These are phyloP conservation scores for Scytalidium sp. DNA, from an alignment of 2,329 filamentous ascomycete species.

Conservation along the genomic window DNA sequence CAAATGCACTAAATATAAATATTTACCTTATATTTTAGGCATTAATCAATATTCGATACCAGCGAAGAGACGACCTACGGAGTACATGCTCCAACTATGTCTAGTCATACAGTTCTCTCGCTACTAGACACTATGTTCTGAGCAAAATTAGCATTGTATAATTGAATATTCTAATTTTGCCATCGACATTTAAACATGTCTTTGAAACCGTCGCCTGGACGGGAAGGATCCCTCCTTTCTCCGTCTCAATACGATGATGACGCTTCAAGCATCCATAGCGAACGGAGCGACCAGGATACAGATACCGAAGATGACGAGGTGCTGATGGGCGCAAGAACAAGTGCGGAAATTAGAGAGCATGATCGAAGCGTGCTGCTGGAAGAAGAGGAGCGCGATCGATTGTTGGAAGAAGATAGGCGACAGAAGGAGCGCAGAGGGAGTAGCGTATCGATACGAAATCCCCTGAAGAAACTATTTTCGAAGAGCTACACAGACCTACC, in stretches of 20 bases:
- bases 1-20: too few species aligned
- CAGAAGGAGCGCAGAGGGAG: conserved; percentile 35
- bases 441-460: conserved; percentile 23
- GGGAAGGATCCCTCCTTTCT: conserved; percentile 23
- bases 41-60: too few species aligned
- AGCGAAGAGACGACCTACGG: too few species aligned
- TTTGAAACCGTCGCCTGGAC: conserved; percentile 1
- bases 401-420: conserved; percentile 52
- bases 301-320: conserved; percentile 75
- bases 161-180: not conserved
- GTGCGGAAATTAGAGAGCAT: conserved; percentile 65
- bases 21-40: too few species aligned
- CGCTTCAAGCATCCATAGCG: conserved; percentile 60
- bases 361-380: conserved; percentile 71
- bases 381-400: conserved; percentile 66
- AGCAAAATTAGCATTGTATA: not conserved
- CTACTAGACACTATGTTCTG: not conserved
- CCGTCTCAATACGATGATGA: conserved; percentile 40
- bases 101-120: not conserved
- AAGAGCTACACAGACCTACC: conserved; percentile 25
- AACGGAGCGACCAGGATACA: conserved; percentile 67
- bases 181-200: not conserved
- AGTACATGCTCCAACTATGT: too few species aligned
- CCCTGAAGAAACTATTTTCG: conserved; percentile 36
- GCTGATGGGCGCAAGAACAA: conserved; percentile 62